phyloP scores from a whole-genome alignment of 2,329 filamentous ascomycete genomes.

The Colletotrichum nymphaeae region DNA sequence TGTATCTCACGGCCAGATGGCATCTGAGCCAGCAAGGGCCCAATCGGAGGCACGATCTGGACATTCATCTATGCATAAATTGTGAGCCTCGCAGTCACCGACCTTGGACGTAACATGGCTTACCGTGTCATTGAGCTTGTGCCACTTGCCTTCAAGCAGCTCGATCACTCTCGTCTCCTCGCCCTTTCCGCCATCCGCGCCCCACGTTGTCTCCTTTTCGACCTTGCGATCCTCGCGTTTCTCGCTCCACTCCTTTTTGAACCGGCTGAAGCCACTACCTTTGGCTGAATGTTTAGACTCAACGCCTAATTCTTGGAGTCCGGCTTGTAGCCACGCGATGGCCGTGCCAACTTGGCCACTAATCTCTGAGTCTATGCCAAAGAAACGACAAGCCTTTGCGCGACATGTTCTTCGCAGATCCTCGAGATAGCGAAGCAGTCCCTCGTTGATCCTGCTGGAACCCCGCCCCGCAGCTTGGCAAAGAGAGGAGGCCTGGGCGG shows the following conservation, averaged over 20 bases:
- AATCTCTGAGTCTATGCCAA: slow-evolving; percentile 89
- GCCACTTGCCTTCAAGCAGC: slow-evolving; percentile 90
- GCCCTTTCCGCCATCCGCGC: slow-evolving; percentile 82
- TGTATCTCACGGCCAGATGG: slow-evolving; percentile 92
- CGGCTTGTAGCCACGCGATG: slow-evolving; percentile 87
- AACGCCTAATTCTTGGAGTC: slow-evolving; percentile 79
- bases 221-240: slow-evolving; percentile 83
- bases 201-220: slow-evolving; percentile 80
- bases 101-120: slow-evolving; percentile 42
- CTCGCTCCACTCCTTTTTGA: slow-evolving; percentile 82
- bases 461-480: slow-evolving; percentile 50
- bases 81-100: not conserved
- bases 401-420: slow-evolving; percentile 80
- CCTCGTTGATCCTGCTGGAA: slow-evolving; percentile 67
- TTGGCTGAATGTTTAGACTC: slow-evolving; percentile 63
- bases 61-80: slow-evolving; percentile 74
- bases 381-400: slow-evolving; percentile 89
- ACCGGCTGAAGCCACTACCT: slow-evolving; percentile 67
- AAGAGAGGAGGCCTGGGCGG: slow-evolving; percentile 74
- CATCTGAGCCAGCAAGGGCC: slow-evolving; percentile 79
- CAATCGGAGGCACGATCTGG: slow-evolving; percentile 78
- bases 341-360: slow-evolving; percentile 84
- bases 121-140: slow-evolving; percentile 92
- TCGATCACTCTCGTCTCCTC: slow-evolving; percentile 90
- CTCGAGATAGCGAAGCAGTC: slow-evolving; percentile 78